Evolutionary conservation across 163 green algal genomes (phyloP).

Genomic region (Chloromonas sp.): DNA sequence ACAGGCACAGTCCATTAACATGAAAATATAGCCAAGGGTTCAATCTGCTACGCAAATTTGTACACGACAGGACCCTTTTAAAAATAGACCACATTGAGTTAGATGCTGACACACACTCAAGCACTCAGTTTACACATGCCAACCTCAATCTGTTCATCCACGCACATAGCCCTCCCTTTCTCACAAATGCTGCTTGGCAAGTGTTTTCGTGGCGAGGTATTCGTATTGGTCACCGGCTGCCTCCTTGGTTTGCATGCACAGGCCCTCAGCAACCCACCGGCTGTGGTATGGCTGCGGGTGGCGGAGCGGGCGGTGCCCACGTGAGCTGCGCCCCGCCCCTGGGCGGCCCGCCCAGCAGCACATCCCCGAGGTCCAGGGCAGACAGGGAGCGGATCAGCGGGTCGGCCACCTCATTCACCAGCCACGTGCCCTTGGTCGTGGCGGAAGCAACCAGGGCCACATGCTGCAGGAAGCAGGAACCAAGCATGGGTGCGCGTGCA

Average conservation of each 20-base stretch:
- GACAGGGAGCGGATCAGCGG: slow-evolving; percentile 57
- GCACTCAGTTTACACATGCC: too few species aligned
- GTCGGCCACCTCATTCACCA: slow-evolving; percentile 71
- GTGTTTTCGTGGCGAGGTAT: too few species aligned
- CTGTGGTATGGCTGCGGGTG: not conserved
- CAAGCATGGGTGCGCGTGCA: not conserved
- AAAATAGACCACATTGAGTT: too few species aligned
- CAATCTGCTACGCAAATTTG: too few species aligned
- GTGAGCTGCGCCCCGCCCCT: not conserved
- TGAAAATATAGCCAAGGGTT: too few species aligned
- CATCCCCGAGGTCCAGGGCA: slow-evolving; percentile 47
- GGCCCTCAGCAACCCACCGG: not conserved
- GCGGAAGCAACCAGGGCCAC: slow-evolving; percentile 35
- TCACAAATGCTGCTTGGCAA: too few species aligned
- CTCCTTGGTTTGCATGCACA: too few species aligned
- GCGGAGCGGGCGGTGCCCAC: not conserved
- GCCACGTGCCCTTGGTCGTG: slow-evolving; percentile 47
- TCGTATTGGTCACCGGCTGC: too few species aligned
- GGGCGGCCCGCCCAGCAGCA: slow-evolving; percentile 23
- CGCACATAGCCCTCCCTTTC: too few species aligned
- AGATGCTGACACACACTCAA: too few species aligned
- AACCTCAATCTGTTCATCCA: too few species aligned
- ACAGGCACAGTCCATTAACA: not conserved
- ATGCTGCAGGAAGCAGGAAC: slow-evolving; percentile 32
- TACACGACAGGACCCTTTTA: too few species aligned